Conservation (phyloP, 352 stramenopile genomes). For the Blastocystis sp. region DNA sequence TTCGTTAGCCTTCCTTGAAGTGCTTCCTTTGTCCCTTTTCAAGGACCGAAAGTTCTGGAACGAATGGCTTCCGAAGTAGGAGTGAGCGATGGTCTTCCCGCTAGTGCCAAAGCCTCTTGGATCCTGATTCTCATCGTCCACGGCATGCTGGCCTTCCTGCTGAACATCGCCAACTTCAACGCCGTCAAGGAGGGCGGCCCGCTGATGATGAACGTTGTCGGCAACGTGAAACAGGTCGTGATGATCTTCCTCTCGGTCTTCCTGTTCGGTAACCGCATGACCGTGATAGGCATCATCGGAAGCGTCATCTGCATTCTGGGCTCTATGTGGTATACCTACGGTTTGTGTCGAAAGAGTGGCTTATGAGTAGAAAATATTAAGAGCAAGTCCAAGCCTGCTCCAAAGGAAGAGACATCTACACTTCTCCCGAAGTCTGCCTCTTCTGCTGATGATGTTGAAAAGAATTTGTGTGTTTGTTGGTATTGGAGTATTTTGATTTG, state of each 20-base stretch:
- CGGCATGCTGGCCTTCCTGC: conserved; percentile 40
- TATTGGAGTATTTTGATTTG: no score
- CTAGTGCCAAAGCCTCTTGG: neutral
- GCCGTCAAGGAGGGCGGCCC: conserved; percentile 43
- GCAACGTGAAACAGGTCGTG: conserved; percentile 57
- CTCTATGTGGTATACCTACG: conserved; percentile 54
- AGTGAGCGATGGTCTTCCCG: neutral
- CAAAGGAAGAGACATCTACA: neutral
- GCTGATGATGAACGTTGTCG: conserved; percentile 52
- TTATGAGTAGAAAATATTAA: conserved; percentile 43
- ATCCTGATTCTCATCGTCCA: conserved; percentile 33
- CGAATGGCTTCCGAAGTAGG: conserved; percentile 10
- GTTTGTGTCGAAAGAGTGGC: neutral
- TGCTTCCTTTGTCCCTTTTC: conserved; percentile 27
- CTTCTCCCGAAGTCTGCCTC: conserved; percentile 10
- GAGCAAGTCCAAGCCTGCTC: neutral
- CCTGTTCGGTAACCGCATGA: conserved; percentile 51
- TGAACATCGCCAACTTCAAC: conserved; percentile 56
- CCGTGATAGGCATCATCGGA: conserved; percentile 23
- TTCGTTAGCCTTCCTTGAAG: conserved; percentile 15
- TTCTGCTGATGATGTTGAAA: no score
- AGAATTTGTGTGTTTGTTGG: neutral
- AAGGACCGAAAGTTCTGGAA: conserved; percentile 26
- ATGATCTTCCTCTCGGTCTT: conserved; percentile 55
- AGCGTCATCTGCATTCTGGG: conserved; percentile 39